phyloP scores from a whole-genome alignment of 805 yeast species.

The Saccharomycopsis sp. region DNA sequence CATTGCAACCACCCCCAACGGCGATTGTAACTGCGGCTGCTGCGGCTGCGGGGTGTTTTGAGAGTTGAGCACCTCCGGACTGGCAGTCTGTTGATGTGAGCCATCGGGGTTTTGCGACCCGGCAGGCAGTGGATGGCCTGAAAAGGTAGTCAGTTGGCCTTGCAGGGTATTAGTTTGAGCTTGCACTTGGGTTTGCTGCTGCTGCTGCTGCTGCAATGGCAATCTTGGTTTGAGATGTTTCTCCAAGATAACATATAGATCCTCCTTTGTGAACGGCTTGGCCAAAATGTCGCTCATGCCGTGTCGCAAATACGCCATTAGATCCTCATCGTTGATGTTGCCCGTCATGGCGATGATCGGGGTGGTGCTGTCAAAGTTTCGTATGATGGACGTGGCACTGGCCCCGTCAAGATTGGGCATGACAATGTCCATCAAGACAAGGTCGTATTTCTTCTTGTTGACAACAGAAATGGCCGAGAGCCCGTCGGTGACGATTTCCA shows the following conservation, averaged over 20 bases:
- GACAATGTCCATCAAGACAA: constrained; percentile 79
- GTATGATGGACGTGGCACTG: constrained; percentile 80
- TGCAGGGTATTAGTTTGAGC: too few relatives aligned
- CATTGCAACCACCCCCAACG: too few relatives aligned
- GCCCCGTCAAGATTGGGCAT: constrained; percentile 88
- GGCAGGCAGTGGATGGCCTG: too few relatives aligned
- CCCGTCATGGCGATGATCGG: constrained; percentile 96
- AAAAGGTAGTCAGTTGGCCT: too few relatives aligned
- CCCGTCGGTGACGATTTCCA: constrained; percentile 90
- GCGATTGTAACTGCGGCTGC: too few relatives aligned
- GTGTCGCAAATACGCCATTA: constrained; percentile 69
- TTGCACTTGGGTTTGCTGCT: too few relatives aligned
- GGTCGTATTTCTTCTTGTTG: constrained; percentile 61
- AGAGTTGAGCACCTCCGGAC: not conserved
- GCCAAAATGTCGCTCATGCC: constrained; percentile 92
- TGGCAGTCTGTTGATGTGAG: not conserved
- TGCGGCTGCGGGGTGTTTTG: too few relatives aligned
- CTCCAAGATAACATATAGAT: constrained; percentile 66
- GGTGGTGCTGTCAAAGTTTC: constrained; percentile 73
- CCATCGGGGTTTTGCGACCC: too few relatives aligned
- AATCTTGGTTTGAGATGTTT: constrained; percentile 53
- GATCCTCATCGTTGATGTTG: constrained; percentile 72
- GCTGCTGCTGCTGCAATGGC: constrained; percentile 28
- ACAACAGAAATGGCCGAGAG: constrained; percentile 73
- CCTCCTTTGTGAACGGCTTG: constrained; percentile 88